Evolutionary conservation across 768 basidiomycete genomes (phyloP).

Genomic region (Mycena galericulata): DNA sequence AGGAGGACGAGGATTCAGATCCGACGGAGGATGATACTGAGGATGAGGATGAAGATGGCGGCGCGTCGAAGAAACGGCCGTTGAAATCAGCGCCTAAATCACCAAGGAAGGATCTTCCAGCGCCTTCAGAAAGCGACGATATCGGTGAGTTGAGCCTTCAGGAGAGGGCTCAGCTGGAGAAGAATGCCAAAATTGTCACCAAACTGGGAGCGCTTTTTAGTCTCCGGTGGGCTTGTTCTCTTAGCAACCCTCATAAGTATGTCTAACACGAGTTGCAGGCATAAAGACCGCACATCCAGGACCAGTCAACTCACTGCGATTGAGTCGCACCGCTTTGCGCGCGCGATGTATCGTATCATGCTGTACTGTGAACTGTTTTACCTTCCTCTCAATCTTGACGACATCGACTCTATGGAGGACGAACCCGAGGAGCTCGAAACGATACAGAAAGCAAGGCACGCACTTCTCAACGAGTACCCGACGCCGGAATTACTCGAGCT

Average conservation of each 20-base stretch:
- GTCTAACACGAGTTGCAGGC: neutral
- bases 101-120: neutral
- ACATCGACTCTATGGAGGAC: conserved; percentile 32
- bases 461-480: conserved; percentile 20
- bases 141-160: conserved; percentile 21
- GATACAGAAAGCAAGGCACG: conserved; percentile 8
- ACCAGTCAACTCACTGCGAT: conserved; percentile 12
- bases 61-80: neutral
- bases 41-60: neutral
- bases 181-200: conserved; percentile 11
- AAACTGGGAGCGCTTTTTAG: conserved; percentile 21
- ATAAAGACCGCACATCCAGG: conserved; percentile 10
- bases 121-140: neutral
- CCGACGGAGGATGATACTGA: conserved; percentile 9
- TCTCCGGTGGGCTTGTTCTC: conserved; percentile 7
- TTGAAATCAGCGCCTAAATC: neutral
- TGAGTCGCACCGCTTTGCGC: conserved; percentile 28
- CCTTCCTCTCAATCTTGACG: conserved; percentile 31
- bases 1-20: conserved; percentile 16
- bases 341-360: conserved; percentile 34
- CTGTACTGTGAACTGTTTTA: conserved; percentile 35
- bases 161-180: conserved; percentile 17
- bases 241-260: neutral
- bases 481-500: conserved; percentile 19
- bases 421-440: conserved; percentile 12